Conservation (phyloP, 208 protist species). For the Leptomonas pyrrhocoris region DNA sequence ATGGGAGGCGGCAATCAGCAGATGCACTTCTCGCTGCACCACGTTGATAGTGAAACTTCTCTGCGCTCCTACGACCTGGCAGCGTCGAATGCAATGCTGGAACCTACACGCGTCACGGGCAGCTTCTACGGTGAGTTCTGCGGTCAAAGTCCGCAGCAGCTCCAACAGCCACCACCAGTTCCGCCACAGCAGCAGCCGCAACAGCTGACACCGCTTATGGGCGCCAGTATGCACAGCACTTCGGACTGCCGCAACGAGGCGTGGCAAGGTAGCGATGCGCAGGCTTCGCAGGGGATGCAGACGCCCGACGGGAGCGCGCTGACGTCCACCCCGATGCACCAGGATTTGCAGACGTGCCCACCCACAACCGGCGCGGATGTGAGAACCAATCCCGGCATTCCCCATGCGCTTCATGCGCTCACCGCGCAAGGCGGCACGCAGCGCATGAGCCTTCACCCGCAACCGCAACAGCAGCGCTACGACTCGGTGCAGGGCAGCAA, state of each 20-base stretch:
- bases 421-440: background rate
- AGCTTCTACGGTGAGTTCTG: conserved; percentile 26
- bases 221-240: background rate
- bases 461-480: conserved; percentile 16
- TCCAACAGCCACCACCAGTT: background rate
- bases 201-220: background rate
- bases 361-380: background rate
- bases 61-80: conserved; percentile 10
- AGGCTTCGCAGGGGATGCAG: background rate
- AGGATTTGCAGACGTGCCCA: background rate
- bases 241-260: background rate
- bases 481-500: background rate
- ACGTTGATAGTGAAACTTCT: conserved; percentile 9
- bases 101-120: conserved; percentile 12
- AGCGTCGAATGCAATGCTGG: conserved; percentile 10
- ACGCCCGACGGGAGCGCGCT: background rate
- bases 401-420: background rate
- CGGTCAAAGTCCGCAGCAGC: conserved; percentile 4
- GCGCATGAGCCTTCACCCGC: background rate
- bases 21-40: conserved; percentile 4
- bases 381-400: background rate
- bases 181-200: conserved; percentile 12
- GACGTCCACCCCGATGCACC: background rate
- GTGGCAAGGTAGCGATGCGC: background rate
- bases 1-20: background rate